Conservation (phyloP, 2,329 filamentous ascomycete species). For the Aureobasidium sp. region DNA sequence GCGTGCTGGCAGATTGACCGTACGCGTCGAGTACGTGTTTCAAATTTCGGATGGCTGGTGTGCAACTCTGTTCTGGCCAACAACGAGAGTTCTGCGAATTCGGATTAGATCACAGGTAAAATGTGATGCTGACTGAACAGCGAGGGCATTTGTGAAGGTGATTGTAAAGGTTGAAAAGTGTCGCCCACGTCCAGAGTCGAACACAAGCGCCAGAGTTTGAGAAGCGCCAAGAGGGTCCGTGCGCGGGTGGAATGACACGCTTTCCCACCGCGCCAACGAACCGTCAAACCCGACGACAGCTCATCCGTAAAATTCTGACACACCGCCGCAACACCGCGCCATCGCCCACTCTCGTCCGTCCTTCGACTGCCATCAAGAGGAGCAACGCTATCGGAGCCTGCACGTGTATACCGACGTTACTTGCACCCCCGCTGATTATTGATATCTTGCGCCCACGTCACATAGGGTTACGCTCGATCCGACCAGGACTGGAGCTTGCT, state of each 20-base stretch:
- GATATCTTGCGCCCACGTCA: background rate
- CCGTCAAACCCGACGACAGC: background rate
- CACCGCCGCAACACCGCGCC: background rate
- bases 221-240: background rate
- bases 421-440: background rate
- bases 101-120: too few relatives aligned
- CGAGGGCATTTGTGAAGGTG: too few relatives aligned
- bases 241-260: background rate
- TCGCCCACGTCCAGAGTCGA: conserved; percentile 11
- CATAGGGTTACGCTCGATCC: background rate
- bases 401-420: background rate
- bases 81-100: too few relatives aligned
- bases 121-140: too few relatives aligned
- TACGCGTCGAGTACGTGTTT: too few relatives aligned
- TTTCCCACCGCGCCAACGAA: conserved; percentile 10
- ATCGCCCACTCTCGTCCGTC: background rate
- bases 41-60: too few relatives aligned
- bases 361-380: background rate
- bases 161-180: too few relatives aligned
- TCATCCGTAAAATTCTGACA: conserved; percentile 13
- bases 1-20: too few relatives aligned
- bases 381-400: background rate
- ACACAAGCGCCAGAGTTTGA: conserved; percentile 11
- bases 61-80: too few relatives aligned
- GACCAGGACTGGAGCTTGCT: background rate